Conservation (phyloP, 179 eudicot species). For the Nepenthes alata region DNA sequence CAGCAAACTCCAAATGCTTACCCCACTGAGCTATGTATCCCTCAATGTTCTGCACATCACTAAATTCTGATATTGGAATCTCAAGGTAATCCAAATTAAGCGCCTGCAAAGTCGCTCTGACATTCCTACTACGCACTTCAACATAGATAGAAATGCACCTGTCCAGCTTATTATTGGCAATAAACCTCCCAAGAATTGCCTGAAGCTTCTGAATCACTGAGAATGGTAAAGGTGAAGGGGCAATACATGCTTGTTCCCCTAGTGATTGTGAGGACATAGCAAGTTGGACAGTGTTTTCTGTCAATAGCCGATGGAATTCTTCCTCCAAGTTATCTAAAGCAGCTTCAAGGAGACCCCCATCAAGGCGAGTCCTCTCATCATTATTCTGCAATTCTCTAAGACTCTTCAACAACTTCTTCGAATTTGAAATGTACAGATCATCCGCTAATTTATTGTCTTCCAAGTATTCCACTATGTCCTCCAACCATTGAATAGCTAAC, state of each 20-base stretch:
- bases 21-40: conserved; percentile 88
- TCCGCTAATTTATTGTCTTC: conserved; percentile 87
- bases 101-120: conserved; percentile 72
- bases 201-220: conserved; percentile 76
- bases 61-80: conserved; percentile 73
- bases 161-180: conserved; percentile 75
- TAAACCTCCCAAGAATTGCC: conserved; percentile 71
- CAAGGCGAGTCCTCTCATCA: conserved; percentile 57
- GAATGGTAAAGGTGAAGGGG: conserved; percentile 87
- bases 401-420: conserved; percentile 48
- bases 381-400: conserved; percentile 47
- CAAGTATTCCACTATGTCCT: conserved; percentile 89
- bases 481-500: conserved; percentile 97
- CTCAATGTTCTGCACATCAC: conserved; percentile 84
- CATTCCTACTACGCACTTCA: conserved; percentile 78
- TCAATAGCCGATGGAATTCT: conserved; percentile 61
- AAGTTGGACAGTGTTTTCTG: conserved; percentile 70
- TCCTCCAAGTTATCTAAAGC: conserved; percentile 64
- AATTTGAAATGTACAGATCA: conserved; percentile 41
- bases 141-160: conserved; percentile 76
- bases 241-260: conserved; percentile 54
- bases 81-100: conserved; percentile 89
- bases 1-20: conserved; percentile 91
- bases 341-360: conserved; percentile 79
- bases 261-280: conserved; percentile 53